Evolutionary conservation across 192 early-diverging fungal species (phyloP).

Genomic region (Fimicolochytrium jonesii): DNA sequence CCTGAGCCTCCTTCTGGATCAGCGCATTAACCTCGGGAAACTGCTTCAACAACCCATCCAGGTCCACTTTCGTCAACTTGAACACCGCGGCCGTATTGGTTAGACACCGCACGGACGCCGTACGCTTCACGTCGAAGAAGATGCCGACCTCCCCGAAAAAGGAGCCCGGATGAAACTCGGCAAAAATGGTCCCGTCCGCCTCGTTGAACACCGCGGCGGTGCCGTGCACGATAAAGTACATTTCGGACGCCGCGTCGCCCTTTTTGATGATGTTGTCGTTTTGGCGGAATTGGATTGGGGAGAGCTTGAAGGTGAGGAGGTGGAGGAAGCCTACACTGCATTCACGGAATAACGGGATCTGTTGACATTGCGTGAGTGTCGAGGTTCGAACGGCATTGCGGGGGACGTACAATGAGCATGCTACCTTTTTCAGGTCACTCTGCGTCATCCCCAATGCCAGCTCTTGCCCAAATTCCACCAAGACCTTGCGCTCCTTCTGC

Average conservation of each 20-base stretch:
- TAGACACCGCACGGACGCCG: constrained; percentile 45
- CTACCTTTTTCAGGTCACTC: constrained; percentile 48
- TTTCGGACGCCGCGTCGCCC: constrained; percentile 47
- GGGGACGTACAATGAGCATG: too few species aligned
- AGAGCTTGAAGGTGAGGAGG: constrained; percentile 42
- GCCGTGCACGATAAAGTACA: constrained; percentile 50
- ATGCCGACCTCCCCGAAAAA: constrained; percentile 56
- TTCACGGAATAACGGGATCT: constrained; percentile 53
- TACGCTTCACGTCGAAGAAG: constrained; percentile 43
- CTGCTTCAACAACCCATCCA: constrained; percentile 38
- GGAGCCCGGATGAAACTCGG: constrained; percentile 45
- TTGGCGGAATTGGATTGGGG: constrained; percentile 42
- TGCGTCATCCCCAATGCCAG: constrained; percentile 47
- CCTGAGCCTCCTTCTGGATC: constrained; percentile 44
- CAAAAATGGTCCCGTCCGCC: constrained; percentile 37
- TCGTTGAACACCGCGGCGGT: constrained; percentile 47
- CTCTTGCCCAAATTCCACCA: constrained; percentile 54
- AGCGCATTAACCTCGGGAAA: constrained; percentile 45
- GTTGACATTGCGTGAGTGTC: too few species aligned
- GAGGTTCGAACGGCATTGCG: not conserved
- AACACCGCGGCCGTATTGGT: constrained; percentile 39
- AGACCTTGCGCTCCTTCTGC: constrained; percentile 36
- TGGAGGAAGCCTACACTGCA: constrained; percentile 50
- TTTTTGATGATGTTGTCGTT: constrained; percentile 40
- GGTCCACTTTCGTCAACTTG: constrained; percentile 40